Conservation (phyloP, 1,139 yeast species). For the Ogataea hybrid region DNA sequence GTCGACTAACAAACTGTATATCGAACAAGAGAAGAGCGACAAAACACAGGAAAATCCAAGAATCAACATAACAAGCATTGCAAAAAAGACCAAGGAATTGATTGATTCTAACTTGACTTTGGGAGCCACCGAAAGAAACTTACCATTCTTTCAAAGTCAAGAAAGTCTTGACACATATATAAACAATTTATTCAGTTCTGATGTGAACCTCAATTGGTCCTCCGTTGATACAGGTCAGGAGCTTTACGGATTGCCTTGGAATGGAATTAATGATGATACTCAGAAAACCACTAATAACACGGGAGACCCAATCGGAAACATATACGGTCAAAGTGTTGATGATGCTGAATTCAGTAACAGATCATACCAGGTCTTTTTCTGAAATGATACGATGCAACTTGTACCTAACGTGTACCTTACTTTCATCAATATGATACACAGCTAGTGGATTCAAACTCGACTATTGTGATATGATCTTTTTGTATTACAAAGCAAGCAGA, state of each 20-base stretch:
- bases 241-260: neutral
- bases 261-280: neutral
- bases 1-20: conserved; percentile 5
- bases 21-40: neutral
- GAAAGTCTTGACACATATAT: conserved; percentile 5
- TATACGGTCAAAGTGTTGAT: neutral
- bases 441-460: too few relatives aligned
- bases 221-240: neutral
- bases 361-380: too few relatives aligned
- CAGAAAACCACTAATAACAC: neutral
- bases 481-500: too few relatives aligned
- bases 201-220: neutral
- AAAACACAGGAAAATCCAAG: neutral
- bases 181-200: conserved; percentile 7
- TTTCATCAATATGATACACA: too few relatives aligned
- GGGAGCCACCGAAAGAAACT: conserved; percentile 12
- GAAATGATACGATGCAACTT: too few relatives aligned
- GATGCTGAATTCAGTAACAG: too few relatives aligned
- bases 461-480: too few relatives aligned
- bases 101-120: neutral
- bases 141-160: conserved; percentile 8
- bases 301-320: neutral
- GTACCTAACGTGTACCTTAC: too few relatives aligned
- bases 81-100: conserved; percentile 7
- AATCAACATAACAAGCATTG: neutral